Evolutionary conservation across 345 rosid genomes (phyloP), one percentile per base, ranked within the genome.

Genomic region (Passiflora organensis): DNA sequence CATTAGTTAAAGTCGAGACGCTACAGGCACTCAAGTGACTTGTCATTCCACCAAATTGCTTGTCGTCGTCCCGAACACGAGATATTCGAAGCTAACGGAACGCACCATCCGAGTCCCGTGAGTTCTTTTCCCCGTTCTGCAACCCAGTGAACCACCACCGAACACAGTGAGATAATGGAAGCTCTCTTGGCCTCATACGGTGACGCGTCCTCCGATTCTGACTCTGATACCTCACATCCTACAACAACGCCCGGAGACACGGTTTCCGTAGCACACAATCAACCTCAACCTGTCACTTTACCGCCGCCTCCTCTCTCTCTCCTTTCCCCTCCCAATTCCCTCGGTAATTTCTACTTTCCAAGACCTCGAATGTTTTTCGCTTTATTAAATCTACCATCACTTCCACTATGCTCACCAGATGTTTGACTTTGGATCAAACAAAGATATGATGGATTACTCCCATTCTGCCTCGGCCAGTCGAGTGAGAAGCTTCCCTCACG

Each of bases 281-380:
- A 13, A 34, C 69, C 21, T 57, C 47, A 12, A 17, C 62, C 1
- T 17, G n/a, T 41, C 15, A 12, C 75, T 2, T 60, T 84, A 52
- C 97, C 88, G 39, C 94, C 94, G 12, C 97, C 97, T 28, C 95
- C 91, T 11, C 69, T 88, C 34, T 76, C 81, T 21, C 94, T 89
- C 62, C 74, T 89, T 53, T 56, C 68, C 6, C 79, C 94, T 64
- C 78, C 83, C 25, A 71, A 69, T 68, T 75, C 84, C 17, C 48
- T 71, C 19, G 79, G 89, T 83, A 32, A 15, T 58, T 32, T 4
- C 8, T 32, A 10, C 15, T 13, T 47, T 32, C 32, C 5, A 1
- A 2, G 43, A 39, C 43, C 13, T 14, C 43, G 43, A 10, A 4
- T 36, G 6, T 39, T 64, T 17, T 2, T 0, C 18, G 5, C 3